Evolutionary conservation across 345 rosid species (phyloP), one percentile per base, ranked within the genome.

Genomic region (Cochlearia excelsa): DNA sequence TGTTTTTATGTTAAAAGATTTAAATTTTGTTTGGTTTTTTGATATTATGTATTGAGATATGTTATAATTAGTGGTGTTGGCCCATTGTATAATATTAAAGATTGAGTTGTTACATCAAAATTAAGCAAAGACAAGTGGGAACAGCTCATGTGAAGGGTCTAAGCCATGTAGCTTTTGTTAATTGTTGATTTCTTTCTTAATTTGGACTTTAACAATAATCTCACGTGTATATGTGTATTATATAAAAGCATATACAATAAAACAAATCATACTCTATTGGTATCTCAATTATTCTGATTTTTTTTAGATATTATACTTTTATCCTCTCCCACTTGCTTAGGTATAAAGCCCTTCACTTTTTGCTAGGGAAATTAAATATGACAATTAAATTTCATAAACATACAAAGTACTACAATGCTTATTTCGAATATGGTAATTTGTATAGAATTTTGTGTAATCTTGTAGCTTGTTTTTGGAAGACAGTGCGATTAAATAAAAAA

Each of bases 101-200:
- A 35, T 62, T 31, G 47, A 62, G 30, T 16, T 57, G 65, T 70
- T 57, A 59, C 69, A 70, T 63, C 65, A 33, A 35, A 50, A 57
- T 50, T 57, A 70, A 70, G 74, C 69, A 63, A 70, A 63, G 43
- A 43, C 65, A 57, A 70, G 69, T 70, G 74, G 69, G 69, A 70
- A 70, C 65, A 70, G 74, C 74, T 70, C 54, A 70, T 63, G 64
- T 9, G 10, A 69, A 51, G 23, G 23, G 23, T 16, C 23, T 16
- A 16, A 16, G 23, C 62, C 74, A 54, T 35, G 29, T 40, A 66
- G 57, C 23, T 48, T 16, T 16, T 48, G 44, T 54, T 55, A 69
- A 50, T 30, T 41, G 68, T 70, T 57, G 11, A 48, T 61, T 50
- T 35, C 6, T 55, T 63, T 56, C 41, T 63, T 56, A 63, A 35